These are phyloP conservation scores for Ascochyta koolunga DNA, from an alignment of 2,329 filamentous ascomycete genomes.

Conservation along the genomic window DNA sequence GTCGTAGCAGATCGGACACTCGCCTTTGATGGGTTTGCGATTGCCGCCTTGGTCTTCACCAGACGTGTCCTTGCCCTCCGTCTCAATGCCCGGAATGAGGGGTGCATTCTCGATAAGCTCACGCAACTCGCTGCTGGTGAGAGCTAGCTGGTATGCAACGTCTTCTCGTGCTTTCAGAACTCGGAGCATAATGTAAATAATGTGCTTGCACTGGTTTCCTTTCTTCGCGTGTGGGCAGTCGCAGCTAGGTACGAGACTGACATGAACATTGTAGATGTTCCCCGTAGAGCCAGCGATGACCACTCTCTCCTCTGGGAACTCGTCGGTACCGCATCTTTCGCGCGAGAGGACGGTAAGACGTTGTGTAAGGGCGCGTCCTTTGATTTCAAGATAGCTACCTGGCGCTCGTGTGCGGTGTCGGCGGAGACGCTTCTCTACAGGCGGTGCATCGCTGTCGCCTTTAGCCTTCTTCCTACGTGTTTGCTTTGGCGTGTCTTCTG, in stretches of 20 bases:
- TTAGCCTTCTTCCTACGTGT: slow-evolving; percentile 27
- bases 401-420: slow-evolving; percentile 51
- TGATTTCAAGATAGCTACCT: slow-evolving; percentile 53
- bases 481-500: slow-evolving; percentile 19
- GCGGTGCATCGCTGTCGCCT: slow-evolving; percentile 17
- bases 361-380: slow-evolving; percentile 57
- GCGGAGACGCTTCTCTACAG: slow-evolving; percentile 41
- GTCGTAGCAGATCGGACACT: slow-evolving; percentile 64
- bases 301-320: slow-evolving; percentile 59
- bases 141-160: slow-evolving; percentile 65
- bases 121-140: slow-evolving; percentile 63
- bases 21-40: slow-evolving; percentile 65
- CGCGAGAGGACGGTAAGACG: slow-evolving; percentile 65
- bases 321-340: slow-evolving; percentile 51
- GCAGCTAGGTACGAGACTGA: slow-evolving; percentile 60
- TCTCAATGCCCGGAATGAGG: slow-evolving; percentile 52
- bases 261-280: slow-evolving; percentile 64
- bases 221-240: slow-evolving; percentile 61
- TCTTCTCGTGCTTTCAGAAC: slow-evolving; percentile 63
- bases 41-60: slow-evolving; percentile 51
- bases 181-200: slow-evolving; percentile 65
- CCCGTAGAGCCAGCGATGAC: slow-evolving; percentile 66
- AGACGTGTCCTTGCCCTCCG: slow-evolving; percentile 39
- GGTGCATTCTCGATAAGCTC: slow-evolving; percentile 62
- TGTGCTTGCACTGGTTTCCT: slow-evolving; percentile 69